Evolutionary conservation across 306 rosid species (phyloP).

Genomic region (Leucaena leucocephala): DNA sequence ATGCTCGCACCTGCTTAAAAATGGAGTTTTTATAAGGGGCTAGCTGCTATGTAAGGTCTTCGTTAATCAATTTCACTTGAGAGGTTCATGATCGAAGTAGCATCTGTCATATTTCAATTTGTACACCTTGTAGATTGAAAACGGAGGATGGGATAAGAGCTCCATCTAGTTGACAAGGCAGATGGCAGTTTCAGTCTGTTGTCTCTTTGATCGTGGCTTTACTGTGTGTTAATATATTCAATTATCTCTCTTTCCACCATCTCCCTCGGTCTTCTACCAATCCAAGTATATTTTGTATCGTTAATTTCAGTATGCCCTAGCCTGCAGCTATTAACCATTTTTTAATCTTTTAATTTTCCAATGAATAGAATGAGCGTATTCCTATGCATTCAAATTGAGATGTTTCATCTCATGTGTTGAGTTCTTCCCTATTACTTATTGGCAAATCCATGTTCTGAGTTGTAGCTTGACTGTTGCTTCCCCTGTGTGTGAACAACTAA

Average conservation of each 20-base stretch:
- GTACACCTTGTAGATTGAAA: background rate
- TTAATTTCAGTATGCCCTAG: background rate
- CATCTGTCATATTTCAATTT: background rate
- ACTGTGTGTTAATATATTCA: background rate
- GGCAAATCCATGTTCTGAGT: background rate
- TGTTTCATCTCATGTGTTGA: background rate
- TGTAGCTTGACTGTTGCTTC: background rate
- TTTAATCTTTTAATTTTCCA: background rate
- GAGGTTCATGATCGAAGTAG: background rate
- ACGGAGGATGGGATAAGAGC: background rate
- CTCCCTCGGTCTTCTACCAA: background rate
- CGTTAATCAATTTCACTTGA: background rate
- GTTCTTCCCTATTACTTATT: background rate
- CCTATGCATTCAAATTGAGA: background rate
- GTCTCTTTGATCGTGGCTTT: background rate
- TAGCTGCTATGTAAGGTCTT: background rate
- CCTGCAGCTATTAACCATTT: background rate
- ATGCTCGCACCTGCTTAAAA: background rate
- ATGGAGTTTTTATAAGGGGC: background rate
- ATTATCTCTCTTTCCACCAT: background rate
- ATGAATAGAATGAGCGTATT: background rate
- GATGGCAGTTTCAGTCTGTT: background rate
- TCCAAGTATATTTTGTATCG: background rate
- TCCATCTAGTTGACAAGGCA: background rate
- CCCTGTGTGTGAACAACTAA: background rate